Conservation (phyloP, 116 monocot species). For the Dioscorea cayenensis region DNA sequence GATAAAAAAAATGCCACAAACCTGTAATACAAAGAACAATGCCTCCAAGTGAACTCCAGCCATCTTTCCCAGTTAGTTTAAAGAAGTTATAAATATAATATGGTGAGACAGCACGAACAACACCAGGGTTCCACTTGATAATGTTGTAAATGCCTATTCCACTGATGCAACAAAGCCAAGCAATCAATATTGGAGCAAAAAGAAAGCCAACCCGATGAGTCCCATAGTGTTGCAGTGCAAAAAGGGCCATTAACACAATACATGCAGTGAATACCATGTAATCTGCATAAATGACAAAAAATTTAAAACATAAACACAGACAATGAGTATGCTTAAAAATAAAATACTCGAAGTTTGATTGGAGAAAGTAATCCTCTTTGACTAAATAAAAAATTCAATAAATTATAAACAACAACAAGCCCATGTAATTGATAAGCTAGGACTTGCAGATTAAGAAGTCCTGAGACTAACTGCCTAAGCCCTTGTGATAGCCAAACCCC, state of each 20-base stretch:
- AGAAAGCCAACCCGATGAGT: conserved; percentile 8
- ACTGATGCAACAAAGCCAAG: conserved; percentile 6
- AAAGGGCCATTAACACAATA: background rate
- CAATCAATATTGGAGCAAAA: conserved; percentile 5
- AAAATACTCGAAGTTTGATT: no score
- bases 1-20: background rate
- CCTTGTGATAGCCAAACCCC: no score
- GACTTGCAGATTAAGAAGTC: no score
- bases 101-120: conserved; percentile 2
- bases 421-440: no score
- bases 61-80: conserved; percentile 3
- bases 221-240: conserved; percentile 7
- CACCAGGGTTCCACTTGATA: conserved; percentile 7
- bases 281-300: conserved; percentile 5
- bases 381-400: no score
- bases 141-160: conserved; percentile 8
- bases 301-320: background rate
- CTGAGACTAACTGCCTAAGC: no score
- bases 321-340: no score
- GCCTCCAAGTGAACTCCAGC: conserved; percentile 9
- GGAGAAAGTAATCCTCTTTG: no score
- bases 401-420: no score
- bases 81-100: conserved; percentile 5
- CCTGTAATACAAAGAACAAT: conserved; percentile 9
- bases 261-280: conserved; percentile 1